Conservation (phyloP, 2,329 filamentous ascomycete species). For the Alternaria consortialis region DNA sequence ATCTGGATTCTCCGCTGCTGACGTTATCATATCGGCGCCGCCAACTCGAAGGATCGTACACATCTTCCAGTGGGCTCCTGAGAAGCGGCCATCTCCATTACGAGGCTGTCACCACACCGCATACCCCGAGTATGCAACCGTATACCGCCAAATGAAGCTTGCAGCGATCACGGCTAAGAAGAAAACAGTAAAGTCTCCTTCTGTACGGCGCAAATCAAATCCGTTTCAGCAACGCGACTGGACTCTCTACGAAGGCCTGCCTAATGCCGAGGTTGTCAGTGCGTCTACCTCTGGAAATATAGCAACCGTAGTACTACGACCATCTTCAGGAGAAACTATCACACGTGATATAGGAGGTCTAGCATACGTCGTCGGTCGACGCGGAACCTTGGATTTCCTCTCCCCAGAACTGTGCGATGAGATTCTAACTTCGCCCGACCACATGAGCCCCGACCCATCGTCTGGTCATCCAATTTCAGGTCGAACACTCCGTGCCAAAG, state of each 20-base stretch:
- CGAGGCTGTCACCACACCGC: conserved; percentile 67
- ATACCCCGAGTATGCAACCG: conserved; percentile 69
- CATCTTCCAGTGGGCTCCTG: conserved; percentile 67
- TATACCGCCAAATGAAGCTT: conserved; percentile 69
- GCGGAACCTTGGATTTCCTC: conserved; percentile 64
- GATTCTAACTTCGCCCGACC: conserved; percentile 49
- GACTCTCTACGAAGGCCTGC: conserved; percentile 64
- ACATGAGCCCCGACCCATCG: background rate
- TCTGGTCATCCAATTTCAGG: conserved; percentile 56
- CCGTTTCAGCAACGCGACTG: conserved; percentile 59
- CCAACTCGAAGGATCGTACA: conserved; percentile 65
- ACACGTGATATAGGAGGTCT: conserved; percentile 59
- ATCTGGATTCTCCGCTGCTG: conserved; percentile 69
- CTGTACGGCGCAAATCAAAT: conserved; percentile 49
- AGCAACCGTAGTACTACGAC: conserved; percentile 55
- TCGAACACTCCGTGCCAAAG: conserved; percentile 63
- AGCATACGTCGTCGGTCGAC: conserved; percentile 65
- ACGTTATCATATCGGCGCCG: conserved; percentile 65
- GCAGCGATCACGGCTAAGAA: conserved; percentile 47
- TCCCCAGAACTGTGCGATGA: conserved; percentile 57
- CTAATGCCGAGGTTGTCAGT: conserved; percentile 62
- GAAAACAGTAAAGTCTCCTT: conserved; percentile 31
- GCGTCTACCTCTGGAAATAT: conserved; percentile 29
- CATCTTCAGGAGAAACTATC: conserved; percentile 55
- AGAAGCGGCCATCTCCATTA: conserved; percentile 64